phyloP scores from a whole-genome alignment of 2,329 filamentous ascomycete genomes.

The Paramyrothecium roridum region DNA sequence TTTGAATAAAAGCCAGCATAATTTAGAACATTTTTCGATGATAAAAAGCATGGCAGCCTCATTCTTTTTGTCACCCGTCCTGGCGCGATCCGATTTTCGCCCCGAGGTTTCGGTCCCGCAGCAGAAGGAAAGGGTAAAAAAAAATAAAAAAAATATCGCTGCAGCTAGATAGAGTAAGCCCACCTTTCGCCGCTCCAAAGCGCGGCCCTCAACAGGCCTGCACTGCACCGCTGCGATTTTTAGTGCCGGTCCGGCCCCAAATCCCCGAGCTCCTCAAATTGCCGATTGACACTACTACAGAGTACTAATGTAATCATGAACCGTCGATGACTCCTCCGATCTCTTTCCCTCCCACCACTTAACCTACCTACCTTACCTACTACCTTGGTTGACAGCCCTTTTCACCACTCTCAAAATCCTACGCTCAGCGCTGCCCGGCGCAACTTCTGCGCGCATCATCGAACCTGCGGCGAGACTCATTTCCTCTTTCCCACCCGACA shows the following conservation, averaged over 20 bases:
- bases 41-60: too few species aligned
- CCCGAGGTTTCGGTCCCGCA: too few species aligned
- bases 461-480: neutral
- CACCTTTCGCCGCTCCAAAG: too few species aligned
- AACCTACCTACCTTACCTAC: neutral
- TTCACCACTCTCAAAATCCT: neutral
- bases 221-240: too few species aligned
- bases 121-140: too few species aligned
- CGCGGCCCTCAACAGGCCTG: too few species aligned
- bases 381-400: neutral
- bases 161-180: too few species aligned
- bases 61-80: too few species aligned
- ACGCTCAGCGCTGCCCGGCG: neutral
- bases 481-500: neutral
- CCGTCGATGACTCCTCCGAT: neutral
- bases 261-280: neutral
- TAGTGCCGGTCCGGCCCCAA: neutral
- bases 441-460: neutral
- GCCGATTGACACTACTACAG: neutral
- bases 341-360: neutral
- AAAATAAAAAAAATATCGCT: too few species aligned
- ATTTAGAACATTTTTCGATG: too few species aligned
- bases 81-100: too few species aligned
- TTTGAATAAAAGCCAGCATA: too few species aligned
- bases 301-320: neutral